These are phyloP conservation scores for Malassezia sympodialis DNA, from an alignment of 1,284 basidiomycete species.

Conservation along the genomic window DNA sequence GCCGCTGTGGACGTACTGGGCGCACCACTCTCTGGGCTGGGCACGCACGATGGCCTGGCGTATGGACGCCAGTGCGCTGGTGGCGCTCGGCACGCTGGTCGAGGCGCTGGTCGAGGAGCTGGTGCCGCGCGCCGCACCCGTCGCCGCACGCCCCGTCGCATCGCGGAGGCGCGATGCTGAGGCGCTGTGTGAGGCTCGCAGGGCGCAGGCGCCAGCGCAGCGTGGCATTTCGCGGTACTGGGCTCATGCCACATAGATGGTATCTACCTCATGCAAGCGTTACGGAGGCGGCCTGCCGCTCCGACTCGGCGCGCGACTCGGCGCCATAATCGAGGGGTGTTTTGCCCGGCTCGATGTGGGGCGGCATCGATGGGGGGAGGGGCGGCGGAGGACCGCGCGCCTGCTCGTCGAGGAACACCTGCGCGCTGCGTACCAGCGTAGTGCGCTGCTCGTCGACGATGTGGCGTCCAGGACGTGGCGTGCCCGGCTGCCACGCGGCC, in stretches of 20 bases:
- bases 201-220: background rate
- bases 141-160: background rate
- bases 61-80: constrained; percentile 9
- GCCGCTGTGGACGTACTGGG: constrained; percentile 11
- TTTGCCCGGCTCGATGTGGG: constrained; percentile 3
- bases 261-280: background rate
- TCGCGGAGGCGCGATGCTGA: background rate
- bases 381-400: background rate
- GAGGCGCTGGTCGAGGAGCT: background rate
- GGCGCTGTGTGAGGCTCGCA: background rate
- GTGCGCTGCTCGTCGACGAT: background rate
- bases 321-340: constrained; percentile 7
- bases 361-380: background rate
- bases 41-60: constrained; percentile 3
- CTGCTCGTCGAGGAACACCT: background rate
- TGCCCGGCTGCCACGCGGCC: background rate
- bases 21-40: constrained; percentile 2
- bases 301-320: background rate
- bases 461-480: background rate
- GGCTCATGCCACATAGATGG: background rate
- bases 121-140: background rate
- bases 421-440: background rate
- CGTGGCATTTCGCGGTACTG: background rate
- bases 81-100: constrained; percentile 4
- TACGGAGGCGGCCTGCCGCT: background rate